Base-by-base conservation (phyloP, 352 stramenopile genomes). In the Globisporangium carolinianum region DNA sequence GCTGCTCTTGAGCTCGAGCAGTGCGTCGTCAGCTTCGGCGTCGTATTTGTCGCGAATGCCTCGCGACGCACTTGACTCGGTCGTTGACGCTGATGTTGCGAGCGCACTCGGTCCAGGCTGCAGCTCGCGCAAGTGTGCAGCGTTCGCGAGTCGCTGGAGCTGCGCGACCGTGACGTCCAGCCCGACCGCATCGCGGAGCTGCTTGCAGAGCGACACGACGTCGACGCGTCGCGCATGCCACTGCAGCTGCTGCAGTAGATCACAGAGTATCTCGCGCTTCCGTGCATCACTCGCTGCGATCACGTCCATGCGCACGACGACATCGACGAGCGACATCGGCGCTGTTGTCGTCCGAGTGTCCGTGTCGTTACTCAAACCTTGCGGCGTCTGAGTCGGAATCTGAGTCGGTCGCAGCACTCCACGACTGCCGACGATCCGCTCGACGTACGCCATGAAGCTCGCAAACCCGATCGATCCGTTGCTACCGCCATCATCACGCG, bases 191-290 rank as follows among this genome's bases (percentile, higher is more conserved):
- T 67, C 52, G 6, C 71, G 66, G 1, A 88, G 57, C 37, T 53
- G 32, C 35, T 67, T 65, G 37, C 72, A 68, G 14, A 76, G 46
- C 3, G 51, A 15, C 9, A 67, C 9, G 7, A 67, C 56, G 2
- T 79, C 65, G 11, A 66, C 67, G 36, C 58, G 35, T 1, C 63
- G 65, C 17, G 80, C 62, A 42, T 78, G 73, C 69, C 61, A 76
- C 24, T 86, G 74, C 12, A 88, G 49, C 32, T 75, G 68, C 41
- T 81, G 72, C 0, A 85, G 39, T 11, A 83, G 63, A 12, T 68
- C 53, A 48, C 66, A 72, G n/a, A 79, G n/a, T 14, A 46, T 38
- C 42, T 75, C 63, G 52, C 68, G 56, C 18, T 67, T 64, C 2
- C 8, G 12, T 24, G 64, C 52, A 48, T 57, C 43, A 7, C 17